Evolutionary conservation across 2,329 filamentous ascomycete genomes (phyloP), one percentile per base, ranked within the genome.

Genomic region (Massarina eburnea): DNA sequence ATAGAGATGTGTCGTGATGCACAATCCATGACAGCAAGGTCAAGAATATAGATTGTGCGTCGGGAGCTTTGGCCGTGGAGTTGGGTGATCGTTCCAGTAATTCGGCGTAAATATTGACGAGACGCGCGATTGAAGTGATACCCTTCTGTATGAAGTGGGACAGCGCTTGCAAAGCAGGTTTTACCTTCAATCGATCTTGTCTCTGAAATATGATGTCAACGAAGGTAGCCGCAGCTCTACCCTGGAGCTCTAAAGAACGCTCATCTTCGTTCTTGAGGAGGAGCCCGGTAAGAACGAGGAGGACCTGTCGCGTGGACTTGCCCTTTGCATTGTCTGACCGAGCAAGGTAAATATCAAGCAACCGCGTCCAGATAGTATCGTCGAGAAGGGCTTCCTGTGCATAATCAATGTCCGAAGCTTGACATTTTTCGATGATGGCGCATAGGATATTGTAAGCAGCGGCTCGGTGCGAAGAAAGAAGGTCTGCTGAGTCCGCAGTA

Each of bases 101-200:
- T 14, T 45, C 39, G 14, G 43, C 22, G 66, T 46, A 80, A 71
- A 45, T 72, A 61, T 45, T 79, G 57, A 57, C 71, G 45, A 72
- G 49, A 15, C 62, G 43, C 4, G 57, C 34, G 15, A 73, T 52
- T 1, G 61, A 72, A 20, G 86, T 68, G 10, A 84, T 73, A 2
- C 74, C 71, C 63, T 87, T 89, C 38, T 76, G 72, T 3, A 90
- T 62, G 45, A 90, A 80, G 57, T 84, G 79, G 38, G 86, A 83
- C 29, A 89, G 71, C 14, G 80, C 80, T 59, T 85, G 84, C 49
- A 90, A 79, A 6, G 84, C 81, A 27, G 86, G 86, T 63, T 89
- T 89, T 32, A 84, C 82, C 41, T 85, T 75, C 8, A 83, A 79
- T 52, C 81, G 83, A 14, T 82, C 76, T 26, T 82, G 82, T 48